Conservation (phyloP, 164 flowering plant genomes). For the Echeveria elegans region DNA sequence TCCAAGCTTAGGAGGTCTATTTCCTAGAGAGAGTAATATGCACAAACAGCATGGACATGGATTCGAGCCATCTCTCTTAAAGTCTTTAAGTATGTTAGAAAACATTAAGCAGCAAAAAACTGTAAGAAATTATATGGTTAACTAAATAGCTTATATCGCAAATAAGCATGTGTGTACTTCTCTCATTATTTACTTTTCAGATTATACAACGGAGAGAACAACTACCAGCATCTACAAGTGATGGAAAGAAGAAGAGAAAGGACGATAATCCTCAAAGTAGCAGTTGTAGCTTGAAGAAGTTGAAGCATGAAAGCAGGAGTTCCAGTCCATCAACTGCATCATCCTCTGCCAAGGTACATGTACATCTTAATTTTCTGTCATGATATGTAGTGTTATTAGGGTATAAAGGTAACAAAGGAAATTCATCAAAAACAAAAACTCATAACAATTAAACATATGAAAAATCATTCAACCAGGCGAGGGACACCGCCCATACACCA, state of each 20-base stretch:
- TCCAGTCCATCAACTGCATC: not conserved
- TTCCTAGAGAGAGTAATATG: not conserved
- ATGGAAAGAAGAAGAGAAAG: conserved; percentile 55
- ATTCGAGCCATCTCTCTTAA: not conserved
- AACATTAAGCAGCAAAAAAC: not conserved
- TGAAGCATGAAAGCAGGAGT: conserved; percentile 32
- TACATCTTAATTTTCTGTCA: too few species aligned
- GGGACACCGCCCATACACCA: conserved; percentile 38
- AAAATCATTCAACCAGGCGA: not conserved
- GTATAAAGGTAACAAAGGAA: not conserved
- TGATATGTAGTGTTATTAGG: not conserved
- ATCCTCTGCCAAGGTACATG: conserved; percentile 39
- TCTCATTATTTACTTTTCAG: not conserved
- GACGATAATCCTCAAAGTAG: conserved; percentile 22
- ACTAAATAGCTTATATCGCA: not conserved
- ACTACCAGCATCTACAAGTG: conserved; percentile 21
- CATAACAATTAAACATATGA: too few species aligned
- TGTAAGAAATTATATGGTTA: not conserved
- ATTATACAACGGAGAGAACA: conserved; percentile 22
- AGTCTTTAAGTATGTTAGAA: not conserved
- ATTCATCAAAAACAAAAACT: not conserved
- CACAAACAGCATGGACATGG: not conserved
- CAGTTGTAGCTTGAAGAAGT: conserved; percentile 28
- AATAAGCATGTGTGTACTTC: not conserved
- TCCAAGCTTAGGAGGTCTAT: not conserved